Base-by-base conservation (phyloP, 768 basidiomycete species). In the Leucogyrophana mollusca region DNA sequence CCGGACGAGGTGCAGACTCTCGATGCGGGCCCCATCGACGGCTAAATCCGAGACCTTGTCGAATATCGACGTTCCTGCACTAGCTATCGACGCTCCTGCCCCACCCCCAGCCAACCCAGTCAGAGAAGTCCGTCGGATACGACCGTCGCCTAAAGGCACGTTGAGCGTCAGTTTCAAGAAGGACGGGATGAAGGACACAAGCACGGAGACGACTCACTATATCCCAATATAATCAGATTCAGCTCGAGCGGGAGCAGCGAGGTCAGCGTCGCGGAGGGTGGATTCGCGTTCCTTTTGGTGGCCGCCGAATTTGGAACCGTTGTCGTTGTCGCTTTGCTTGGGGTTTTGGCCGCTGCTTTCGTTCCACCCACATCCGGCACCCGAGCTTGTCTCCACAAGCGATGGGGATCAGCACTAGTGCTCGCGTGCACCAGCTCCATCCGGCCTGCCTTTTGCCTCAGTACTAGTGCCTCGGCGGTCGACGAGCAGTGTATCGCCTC, bases 171-270 rank as follows among this genome's bases (percentile, higher is more conserved):
- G n/a, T n/a, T n/a, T n/a, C n/a, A n/a, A n/a, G 10, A 40, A 21
- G 13, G 36, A 32, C 18, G 36, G 22, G 9, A 42, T 17, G n/a
- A 18, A n/a, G 10, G 8, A 14, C 9, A 41, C 20, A 23, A 23
- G 40, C 4, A 41, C n/a, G 4, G 24, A 20, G 17, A 40, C 43
- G 3, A 62, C 79, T 25, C 52, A 88, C 88, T 74, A 52, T 74
- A 80, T 33, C 90, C 91, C 37, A 84, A 65, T 25, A 91, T 53
- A 20, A 93, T 68, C 0, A 64, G 45, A 27, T 82, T 77, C 0
- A 79, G 62, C 36, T 82, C 82, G 7, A 91, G 58, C 4, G 85
- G 81, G 22, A 84, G 63, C 9, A 75, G 56, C 1, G 68, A 65
- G 4, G 74, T 74, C 34, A 75, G 40, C 33, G 36, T 49, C 32